These are phyloP conservation scores for Thelephora terrestris DNA, from an alignment of 1,284 basidiomycete species.

Conservation along the genomic window DNA sequence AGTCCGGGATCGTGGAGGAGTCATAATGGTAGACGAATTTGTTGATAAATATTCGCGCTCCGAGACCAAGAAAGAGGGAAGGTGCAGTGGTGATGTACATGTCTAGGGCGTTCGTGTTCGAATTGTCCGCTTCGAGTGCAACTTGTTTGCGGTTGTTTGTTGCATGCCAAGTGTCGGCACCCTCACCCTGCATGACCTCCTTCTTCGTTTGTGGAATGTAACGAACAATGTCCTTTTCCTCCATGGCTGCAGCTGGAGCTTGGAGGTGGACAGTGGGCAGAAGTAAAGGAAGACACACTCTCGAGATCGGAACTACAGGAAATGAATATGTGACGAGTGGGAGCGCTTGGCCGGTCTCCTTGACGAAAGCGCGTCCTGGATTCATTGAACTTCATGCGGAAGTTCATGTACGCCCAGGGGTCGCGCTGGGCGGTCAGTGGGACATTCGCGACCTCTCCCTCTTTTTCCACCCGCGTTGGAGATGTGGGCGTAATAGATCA, in stretches of 20 bases:
- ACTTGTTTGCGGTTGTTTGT: constrained; percentile 4
- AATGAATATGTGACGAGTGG: constrained; percentile 7
- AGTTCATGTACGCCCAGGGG: too few species aligned
- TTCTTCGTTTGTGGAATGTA: too few species aligned
- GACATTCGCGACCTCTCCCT: too few species aligned
- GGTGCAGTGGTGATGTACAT: constrained; percentile 33
- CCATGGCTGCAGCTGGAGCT: neutral
- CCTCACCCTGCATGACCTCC: too few species aligned
- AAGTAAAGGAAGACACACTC: neutral
- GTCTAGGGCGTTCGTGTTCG: neutral
- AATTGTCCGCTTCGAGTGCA: neutral
- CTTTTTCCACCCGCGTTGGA: too few species aligned
- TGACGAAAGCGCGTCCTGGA: too few species aligned
- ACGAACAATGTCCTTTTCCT: too few species aligned
- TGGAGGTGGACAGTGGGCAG: neutral
- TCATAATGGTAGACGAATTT: constrained; percentile 29
- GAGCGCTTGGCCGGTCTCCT: constrained; percentile 8
- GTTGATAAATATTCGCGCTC: constrained; percentile 60
- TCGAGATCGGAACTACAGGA: constrained; percentile 1
- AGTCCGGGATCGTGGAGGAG: constrained; percentile 39
- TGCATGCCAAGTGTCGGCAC: too few species aligned
- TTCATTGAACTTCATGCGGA: too few species aligned
- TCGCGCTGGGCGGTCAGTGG: too few species aligned
- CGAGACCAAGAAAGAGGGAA: constrained; percentile 43
- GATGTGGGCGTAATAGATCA: too few species aligned